These are phyloP conservation scores for Pseudogymnoascus sp. DNA, from an alignment of 2,329 filamentous ascomycete genomes.

Conservation along the genomic window DNA sequence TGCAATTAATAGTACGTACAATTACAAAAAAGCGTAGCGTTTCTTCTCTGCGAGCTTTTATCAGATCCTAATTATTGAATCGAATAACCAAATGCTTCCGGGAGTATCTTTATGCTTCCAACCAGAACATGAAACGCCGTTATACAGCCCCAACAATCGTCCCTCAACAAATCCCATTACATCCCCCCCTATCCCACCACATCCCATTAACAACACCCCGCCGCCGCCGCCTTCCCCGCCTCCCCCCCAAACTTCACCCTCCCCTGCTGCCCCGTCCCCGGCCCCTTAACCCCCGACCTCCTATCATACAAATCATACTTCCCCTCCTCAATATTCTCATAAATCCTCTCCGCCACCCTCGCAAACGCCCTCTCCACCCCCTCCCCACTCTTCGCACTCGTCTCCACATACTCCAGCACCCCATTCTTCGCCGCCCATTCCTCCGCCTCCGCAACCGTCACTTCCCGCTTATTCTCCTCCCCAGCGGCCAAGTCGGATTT, in stretches of 20 bases:
- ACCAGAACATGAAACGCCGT: conserved; percentile 2
- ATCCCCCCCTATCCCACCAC: background rate
- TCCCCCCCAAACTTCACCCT: conserved; percentile 36
- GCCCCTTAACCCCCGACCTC: conserved; percentile 80
- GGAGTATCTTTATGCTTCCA: conserved; percentile 6
- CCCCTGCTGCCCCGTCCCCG: conserved; percentile 41
- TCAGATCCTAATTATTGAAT: background rate
- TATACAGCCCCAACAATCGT: background rate
- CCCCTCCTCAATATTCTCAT: conserved; percentile 91
- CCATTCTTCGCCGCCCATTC: conserved; percentile 83
- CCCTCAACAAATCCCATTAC: background rate
- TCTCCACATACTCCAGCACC: conserved; percentile 91
- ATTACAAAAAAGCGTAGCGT: background rate
- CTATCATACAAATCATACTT: conserved; percentile 69
- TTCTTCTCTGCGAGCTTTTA: background rate
- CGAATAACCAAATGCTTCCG: conserved; percentile 1
- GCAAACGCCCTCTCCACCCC: conserved; percentile 90
- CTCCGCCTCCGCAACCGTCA: conserved; percentile 74
- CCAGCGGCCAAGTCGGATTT: conserved; percentile 70
- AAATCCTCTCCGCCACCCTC: conserved; percentile 89
- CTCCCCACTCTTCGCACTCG: conserved; percentile 89
- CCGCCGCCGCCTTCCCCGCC: conserved; percentile 17
- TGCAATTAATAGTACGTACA: conserved; percentile 6
- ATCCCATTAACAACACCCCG: conserved; percentile 22
- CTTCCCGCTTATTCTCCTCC: conserved; percentile 62